Evolutionary conservation across 1,284 basidiomycete species (phyloP).

Genomic region (Mycosarcoma mackinlayi): DNA sequence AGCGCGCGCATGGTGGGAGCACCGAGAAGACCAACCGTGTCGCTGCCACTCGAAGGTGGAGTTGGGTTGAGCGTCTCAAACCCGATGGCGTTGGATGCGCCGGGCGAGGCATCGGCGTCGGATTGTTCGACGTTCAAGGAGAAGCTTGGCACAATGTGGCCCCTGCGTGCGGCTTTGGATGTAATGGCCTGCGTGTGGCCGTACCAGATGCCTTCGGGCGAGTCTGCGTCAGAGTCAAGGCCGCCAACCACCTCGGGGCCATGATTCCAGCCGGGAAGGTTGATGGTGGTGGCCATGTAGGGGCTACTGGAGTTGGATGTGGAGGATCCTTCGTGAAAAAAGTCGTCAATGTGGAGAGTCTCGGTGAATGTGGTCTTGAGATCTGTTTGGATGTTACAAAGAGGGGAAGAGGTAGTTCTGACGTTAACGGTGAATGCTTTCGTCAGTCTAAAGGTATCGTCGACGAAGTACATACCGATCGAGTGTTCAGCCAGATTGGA

Average conservation of each 20-base stretch:
- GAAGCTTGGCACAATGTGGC: conserved; percentile 27
- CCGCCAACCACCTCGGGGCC: conserved; percentile 20
- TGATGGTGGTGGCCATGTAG: conserved; percentile 33
- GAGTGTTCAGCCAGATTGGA: conserved; percentile 32
- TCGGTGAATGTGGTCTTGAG: conserved; percentile 35
- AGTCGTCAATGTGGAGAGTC: conserved; percentile 47
- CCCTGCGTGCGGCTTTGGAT: conserved; percentile 17
- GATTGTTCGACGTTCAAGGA: conserved; percentile 25
- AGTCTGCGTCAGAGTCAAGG: conserved; percentile 40
- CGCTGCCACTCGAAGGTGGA: conserved; percentile 4
- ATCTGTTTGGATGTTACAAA: conserved; percentile 15
- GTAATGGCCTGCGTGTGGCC: conserved; percentile 29
- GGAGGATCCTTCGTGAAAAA: conserved; percentile 40
- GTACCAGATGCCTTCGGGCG: conserved; percentile 43
- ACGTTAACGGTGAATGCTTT: neutral
- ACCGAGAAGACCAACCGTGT: conserved; percentile 10
- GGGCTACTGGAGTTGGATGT: conserved; percentile 27
- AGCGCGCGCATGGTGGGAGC: conserved; percentile 32
- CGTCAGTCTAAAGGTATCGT: neutral
- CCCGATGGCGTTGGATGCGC: conserved; percentile 13
- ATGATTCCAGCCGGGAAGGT: conserved; percentile 52
- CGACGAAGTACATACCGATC: conserved; percentile 21
- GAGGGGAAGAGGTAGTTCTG: neutral
- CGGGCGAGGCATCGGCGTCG: conserved; percentile 22
- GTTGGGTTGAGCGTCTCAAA: conserved; percentile 22